These are phyloP conservation scores for Cryptococcus wingfieldii DNA, from an alignment of 1,284 basidiomycete species.

Conservation along the genomic window DNA sequence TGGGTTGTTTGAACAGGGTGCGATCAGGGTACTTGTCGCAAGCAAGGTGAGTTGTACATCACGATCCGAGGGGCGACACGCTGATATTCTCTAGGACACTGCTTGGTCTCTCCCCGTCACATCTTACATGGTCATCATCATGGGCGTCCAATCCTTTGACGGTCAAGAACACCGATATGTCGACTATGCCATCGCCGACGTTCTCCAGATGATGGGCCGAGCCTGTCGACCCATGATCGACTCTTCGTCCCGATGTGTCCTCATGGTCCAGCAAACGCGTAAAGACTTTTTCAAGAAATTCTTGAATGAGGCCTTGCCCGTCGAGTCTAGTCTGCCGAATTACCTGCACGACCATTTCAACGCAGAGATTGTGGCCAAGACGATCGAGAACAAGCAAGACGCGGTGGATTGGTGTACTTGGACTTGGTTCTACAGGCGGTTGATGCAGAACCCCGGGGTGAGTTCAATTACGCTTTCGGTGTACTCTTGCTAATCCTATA, in stretches of 20 bases:
- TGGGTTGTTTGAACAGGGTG: conserved; percentile 87
- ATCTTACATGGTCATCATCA: conserved; percentile 96
- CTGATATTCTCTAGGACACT: conserved; percentile 61
- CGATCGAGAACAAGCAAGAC: conserved; percentile 97
- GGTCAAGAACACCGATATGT: conserved; percentile 95
- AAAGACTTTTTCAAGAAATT: conserved; percentile 99
- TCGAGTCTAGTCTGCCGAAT: conserved; percentile 87
- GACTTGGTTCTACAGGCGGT: conserved; percentile 77
- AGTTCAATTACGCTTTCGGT: conserved; percentile 7
- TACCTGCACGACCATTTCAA: conserved; percentile 95
- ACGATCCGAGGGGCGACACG: background rate
- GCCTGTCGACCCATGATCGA: conserved; percentile 86
- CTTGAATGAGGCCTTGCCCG: conserved; percentile 92
- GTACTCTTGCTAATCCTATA: background rate
- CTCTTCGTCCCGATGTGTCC: conserved; percentile 79
- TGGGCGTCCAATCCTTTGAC: conserved; percentile 95
- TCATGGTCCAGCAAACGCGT: conserved; percentile 95
- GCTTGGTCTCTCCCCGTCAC: conserved; percentile 92
- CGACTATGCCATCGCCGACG: conserved; percentile 95
- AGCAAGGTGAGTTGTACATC: conserved; percentile 64
- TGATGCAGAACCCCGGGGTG: conserved; percentile 73
- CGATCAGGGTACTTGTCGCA: conserved; percentile 89
- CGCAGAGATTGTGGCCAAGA: conserved; percentile 96
- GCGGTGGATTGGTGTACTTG: conserved; percentile 66
- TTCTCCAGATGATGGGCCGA: conserved; percentile 97